Evolutionary conservation across 2,329 filamentous ascomycete genomes (phyloP).

Genomic region (Phyllosticta paracitricarpa): DNA sequence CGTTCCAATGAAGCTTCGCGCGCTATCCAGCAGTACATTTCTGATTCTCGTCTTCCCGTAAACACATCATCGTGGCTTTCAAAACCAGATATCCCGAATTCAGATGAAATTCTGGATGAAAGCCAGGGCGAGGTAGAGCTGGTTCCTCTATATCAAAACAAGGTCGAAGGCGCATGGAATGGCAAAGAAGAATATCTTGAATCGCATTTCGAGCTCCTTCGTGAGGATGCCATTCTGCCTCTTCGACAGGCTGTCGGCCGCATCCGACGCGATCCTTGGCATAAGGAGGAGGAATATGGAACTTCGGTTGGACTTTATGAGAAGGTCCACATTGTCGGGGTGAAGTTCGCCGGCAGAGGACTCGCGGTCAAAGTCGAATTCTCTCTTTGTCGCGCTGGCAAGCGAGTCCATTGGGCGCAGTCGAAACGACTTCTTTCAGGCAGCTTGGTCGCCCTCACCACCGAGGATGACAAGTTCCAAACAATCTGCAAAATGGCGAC

Average conservation of each 20-base stretch:
- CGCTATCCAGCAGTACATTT: not conserved
- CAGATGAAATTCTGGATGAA: constrained; percentile 41
- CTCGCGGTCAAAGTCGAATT: constrained; percentile 61
- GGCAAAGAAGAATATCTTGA: constrained; percentile 58
- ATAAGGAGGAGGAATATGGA: constrained; percentile 45
- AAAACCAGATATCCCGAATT: constrained; percentile 45
- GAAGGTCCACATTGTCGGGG: constrained; percentile 12
- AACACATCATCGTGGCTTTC: constrained; percentile 3
- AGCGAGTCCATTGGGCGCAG: constrained; percentile 58
- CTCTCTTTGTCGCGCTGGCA: constrained; percentile 54
- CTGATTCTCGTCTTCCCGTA: not conserved
- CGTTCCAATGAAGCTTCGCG: not conserved
- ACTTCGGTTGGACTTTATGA: constrained; percentile 28
- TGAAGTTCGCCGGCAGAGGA: constrained; percentile 54
- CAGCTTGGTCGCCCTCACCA: constrained; percentile 45
- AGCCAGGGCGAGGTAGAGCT: not conserved
- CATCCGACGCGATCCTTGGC: constrained; percentile 43
- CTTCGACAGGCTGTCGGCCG: constrained; percentile 56
- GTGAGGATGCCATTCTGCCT: constrained; percentile 62
- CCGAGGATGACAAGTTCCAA: constrained; percentile 50
- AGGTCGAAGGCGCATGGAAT: constrained; percentile 42
- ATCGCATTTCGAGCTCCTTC: constrained; percentile 63
- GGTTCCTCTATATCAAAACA: constrained; percentile 18
- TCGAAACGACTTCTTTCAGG: constrained; percentile 48
- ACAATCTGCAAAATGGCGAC: constrained; percentile 58